A percentile compares a stretch with the other conserved stretches of the same genome.
These are phyloP conservation scores for Mycosarcoma mackinlayi DNA, from an alignment of 1,284 basidiomycete species.

Conservation along the genomic window DNA sequence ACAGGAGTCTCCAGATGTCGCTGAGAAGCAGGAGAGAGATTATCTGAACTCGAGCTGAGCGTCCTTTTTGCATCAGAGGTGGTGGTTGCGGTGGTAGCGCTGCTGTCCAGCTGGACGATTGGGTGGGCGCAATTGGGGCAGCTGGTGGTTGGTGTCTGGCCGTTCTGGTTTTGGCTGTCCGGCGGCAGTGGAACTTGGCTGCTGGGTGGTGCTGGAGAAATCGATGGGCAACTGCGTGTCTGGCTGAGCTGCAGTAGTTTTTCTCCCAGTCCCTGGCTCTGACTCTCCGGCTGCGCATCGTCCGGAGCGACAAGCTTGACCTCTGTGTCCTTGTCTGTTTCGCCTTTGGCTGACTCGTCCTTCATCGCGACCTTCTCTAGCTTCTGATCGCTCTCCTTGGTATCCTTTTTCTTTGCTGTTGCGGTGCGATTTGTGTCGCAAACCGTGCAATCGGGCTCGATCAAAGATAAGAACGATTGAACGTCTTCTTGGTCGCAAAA, in stretches of 20 bases:
- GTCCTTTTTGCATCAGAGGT: neutral
- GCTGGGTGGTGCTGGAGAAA: neutral
- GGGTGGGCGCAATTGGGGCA: neutral
- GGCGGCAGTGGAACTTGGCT: neutral
- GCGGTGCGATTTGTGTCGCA: neutral
- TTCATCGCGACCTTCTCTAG: neutral
- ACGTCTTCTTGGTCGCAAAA: slow-evolving; percentile 29
- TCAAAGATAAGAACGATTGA: slow-evolving; percentile 21
- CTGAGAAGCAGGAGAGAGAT: neutral
- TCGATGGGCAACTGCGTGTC: neutral
- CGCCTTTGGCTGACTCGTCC: neutral
- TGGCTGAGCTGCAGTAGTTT: slow-evolving; percentile 15
- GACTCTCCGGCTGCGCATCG: neutral
- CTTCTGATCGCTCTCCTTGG: neutral
- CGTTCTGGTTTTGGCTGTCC: neutral
- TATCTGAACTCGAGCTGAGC: slow-evolving; percentile 6
- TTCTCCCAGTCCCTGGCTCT: slow-evolving; percentile 20
- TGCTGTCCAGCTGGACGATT: neutral
- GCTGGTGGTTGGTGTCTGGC: neutral
- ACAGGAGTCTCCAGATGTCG: neutral
- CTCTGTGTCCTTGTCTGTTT: neutral
- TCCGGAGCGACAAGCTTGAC: neutral
- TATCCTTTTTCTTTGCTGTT: neutral
- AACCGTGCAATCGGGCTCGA: slow-evolving; percentile 12
- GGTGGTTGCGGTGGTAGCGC: neutral